phyloP scores from a whole-genome alignment of 2,329 filamentous ascomycete species.

The Xylaria sp. region DNA sequence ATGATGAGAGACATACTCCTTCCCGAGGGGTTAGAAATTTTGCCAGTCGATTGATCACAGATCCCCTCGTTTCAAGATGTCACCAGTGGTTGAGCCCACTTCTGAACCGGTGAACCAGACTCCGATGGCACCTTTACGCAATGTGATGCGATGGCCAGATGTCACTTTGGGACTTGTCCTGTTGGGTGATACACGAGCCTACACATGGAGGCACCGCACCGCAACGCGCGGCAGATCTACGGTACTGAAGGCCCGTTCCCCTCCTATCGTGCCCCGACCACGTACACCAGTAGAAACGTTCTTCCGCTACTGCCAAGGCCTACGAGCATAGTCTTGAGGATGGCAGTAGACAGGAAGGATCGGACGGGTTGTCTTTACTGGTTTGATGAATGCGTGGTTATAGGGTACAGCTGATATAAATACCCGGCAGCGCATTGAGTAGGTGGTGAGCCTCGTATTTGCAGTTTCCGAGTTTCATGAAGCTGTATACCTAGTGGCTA shows the following conservation, averaged over 20 bases:
- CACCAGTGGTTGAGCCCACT: not conserved
- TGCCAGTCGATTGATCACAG: conserved; percentile 28
- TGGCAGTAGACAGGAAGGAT: not conserved
- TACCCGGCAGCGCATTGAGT: not conserved
- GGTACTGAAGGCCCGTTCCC: not conserved
- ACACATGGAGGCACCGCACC: not conserved
- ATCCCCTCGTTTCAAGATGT: not conserved
- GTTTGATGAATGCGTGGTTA: not conserved
- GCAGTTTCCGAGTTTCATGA: not conserved
- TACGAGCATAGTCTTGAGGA: not conserved
- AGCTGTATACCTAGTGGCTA: not conserved
- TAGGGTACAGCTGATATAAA: not conserved
- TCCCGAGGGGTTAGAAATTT: conserved; percentile 28
- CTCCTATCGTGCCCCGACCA: not conserved
- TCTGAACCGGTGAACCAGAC: not conserved
- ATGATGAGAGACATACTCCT: conserved; percentile 31
- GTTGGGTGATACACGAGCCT: not conserved
- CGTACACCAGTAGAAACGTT: not conserved
- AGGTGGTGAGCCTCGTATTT: not conserved
- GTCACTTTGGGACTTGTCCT: not conserved
- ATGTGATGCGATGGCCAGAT: not conserved
- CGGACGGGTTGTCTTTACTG: not conserved
- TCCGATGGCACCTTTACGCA: not conserved
- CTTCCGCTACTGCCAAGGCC: not conserved
- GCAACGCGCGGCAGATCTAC: not conserved